Percentiles rank a stretch among this genome's conserved stretches.
Conservation (phyloP, 352 stramenopile genomes). For the Phytophthora rubi region DNA sequence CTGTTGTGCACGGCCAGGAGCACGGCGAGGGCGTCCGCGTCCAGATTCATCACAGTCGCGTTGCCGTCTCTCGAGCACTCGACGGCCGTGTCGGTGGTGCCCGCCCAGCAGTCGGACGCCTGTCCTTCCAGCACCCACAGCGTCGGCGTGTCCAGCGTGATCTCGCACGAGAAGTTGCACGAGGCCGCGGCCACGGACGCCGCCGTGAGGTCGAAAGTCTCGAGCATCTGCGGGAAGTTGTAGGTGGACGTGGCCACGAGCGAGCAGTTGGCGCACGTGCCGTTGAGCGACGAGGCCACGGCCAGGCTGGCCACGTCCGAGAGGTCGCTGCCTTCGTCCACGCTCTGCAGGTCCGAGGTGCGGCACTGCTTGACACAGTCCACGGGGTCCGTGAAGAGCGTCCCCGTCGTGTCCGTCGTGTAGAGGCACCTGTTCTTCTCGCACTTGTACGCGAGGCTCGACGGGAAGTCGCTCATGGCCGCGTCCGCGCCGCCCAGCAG, state of each 20-base stretch:
- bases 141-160: conserved; percentile 59
- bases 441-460: conserved; percentile 56
- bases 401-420: conserved; percentile 34
- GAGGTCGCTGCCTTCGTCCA: conserved; percentile 55
- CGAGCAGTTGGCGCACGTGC: conserved; percentile 76
- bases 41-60: conserved; percentile 55
- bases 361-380: conserved; percentile 61
- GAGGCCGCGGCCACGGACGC: conserved; percentile 36
- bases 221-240: conserved; percentile 78
- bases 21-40: conserved; percentile 36
- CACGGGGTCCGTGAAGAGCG: conserved; percentile 49
- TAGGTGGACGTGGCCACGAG: conserved; percentile 60
- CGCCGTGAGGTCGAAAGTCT: conserved; percentile 62
- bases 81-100: conserved; percentile 28
- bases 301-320: conserved; percentile 53
- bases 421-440: conserved; percentile 56
- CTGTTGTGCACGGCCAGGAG: conserved; percentile 51
- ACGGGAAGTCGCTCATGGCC: conserved; percentile 39
- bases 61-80: conserved; percentile 63
- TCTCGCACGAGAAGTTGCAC: conserved; percentile 60
- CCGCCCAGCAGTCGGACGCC: conserved; percentile 45
- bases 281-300: conserved; percentile 61
- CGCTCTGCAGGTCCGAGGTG: conserved; percentile 47
- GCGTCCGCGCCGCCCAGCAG: neutral
- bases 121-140: conserved; percentile 60